Evolutionary conservation across 2,329 filamentous ascomycete species (phyloP).

Genomic region (Penicillium sp.): DNA sequence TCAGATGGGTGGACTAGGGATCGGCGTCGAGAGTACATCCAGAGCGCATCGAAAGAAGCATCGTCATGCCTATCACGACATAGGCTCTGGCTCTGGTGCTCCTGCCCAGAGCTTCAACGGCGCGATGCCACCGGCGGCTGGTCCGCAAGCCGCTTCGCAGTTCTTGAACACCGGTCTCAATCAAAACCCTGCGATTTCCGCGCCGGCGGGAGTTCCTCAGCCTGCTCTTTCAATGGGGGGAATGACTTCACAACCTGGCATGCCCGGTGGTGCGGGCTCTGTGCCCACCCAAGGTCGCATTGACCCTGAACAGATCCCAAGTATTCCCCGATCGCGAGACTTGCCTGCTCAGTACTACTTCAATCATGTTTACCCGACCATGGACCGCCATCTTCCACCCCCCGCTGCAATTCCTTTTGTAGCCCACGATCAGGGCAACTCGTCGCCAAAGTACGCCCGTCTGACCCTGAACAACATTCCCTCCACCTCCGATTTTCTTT

Average conservation of each 20-base stretch:
- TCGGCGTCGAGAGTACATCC: slow-evolving; percentile 48
- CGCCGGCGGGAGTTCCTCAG: slow-evolving; percentile 24
- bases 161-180: slow-evolving; percentile 54
- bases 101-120: slow-evolving; percentile 66
- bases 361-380: slow-evolving; percentile 84
- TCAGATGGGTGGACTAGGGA: slow-evolving; percentile 72
- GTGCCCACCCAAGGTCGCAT: slow-evolving; percentile 67
- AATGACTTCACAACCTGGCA: slow-evolving; percentile 25
- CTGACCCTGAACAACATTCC: slow-evolving; percentile 93
- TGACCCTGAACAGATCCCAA: slow-evolving; percentile 87
- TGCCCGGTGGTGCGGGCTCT: slow-evolving; percentile 45
- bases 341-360: slow-evolving; percentile 76
- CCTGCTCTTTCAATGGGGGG: slow-evolving; percentile 19
- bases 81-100: slow-evolving; percentile 47
- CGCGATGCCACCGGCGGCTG: slow-evolving; percentile 54
- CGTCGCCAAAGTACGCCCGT: slow-evolving; percentile 87
- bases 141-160: slow-evolving; percentile 50
- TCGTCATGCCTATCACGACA: slow-evolving; percentile 81
- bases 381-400: slow-evolving; percentile 87
- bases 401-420: slow-evolving; percentile 84
- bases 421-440: slow-evolving; percentile 92
- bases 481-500: slow-evolving; percentile 69
- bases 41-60: slow-evolving; percentile 77
- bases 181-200: slow-evolving; percentile 29
- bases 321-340: slow-evolving; percentile 80